These are phyloP conservation scores for Aspergillus persii DNA, from an alignment of 2,329 filamentous ascomycete genomes.

Conservation along the genomic window DNA sequence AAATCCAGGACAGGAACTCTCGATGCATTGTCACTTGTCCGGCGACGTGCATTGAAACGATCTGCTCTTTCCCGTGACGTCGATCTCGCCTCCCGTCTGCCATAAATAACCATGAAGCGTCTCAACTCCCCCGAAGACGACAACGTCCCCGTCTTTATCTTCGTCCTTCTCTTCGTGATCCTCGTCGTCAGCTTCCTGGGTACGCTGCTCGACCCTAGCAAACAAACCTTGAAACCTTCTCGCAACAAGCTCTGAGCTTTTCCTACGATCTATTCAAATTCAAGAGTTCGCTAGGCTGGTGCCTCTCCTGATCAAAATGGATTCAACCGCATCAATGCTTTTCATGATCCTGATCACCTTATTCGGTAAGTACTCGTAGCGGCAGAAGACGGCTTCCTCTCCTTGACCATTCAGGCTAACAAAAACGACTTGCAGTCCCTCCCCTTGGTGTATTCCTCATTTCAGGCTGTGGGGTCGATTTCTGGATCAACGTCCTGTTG, in stretches of 20 bases:
- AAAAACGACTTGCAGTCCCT: slow-evolving; percentile 51
- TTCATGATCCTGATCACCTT: slow-evolving; percentile 48
- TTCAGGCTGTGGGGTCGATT: slow-evolving; percentile 63
- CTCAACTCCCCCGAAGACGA: slow-evolving; percentile 25
- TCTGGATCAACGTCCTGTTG: slow-evolving; percentile 66
- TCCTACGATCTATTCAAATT: background rate
- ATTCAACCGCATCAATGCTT: slow-evolving; percentile 37
- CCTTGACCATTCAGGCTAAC: background rate
- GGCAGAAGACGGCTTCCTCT: too few species aligned
- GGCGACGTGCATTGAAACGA: background rate
- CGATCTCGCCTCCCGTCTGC: slow-evolving; percentile 11
- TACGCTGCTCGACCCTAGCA: slow-evolving; percentile 16
- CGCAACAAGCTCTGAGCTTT: background rate
- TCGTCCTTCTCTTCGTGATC: slow-evolving; percentile 26
- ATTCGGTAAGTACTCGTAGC: slow-evolving; percentile 37
- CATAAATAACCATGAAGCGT: slow-evolving; percentile 21
- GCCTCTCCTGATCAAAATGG: slow-evolving; percentile 22
- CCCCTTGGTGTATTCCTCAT: slow-evolving; percentile 64
- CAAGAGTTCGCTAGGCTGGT: background rate
- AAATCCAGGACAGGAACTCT: background rate
- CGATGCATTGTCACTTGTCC: background rate
- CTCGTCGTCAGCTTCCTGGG: slow-evolving; percentile 27
- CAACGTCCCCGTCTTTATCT: slow-evolving; percentile 26
- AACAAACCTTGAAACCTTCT: slow-evolving; percentile 10
- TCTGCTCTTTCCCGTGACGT: slow-evolving; percentile 18